Evolutionary conservation across 2,329 filamentous ascomycete species (phyloP), one percentile per base, ranked within the genome.

Genomic region (Calonectria hawksworthii): DNA sequence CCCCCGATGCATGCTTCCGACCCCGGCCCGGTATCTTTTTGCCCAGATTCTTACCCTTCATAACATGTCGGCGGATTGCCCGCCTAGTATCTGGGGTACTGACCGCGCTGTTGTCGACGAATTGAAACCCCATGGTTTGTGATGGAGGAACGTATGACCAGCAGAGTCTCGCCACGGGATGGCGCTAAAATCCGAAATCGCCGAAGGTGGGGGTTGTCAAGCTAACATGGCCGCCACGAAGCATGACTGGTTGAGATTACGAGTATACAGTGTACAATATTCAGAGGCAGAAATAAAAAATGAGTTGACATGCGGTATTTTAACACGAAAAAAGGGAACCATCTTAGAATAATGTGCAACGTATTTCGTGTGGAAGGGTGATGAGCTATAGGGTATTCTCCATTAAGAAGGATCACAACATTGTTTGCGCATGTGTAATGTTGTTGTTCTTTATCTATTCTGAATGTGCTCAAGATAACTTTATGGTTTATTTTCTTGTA

Each of bases 31-130:
- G 64, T 30, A 80, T 77, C 34, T 38, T 79, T 10, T 72, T 78
- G 1, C 78, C 78, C 23, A 75, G 34, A 50, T 80, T 80, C 61
- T 75, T 79, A 30, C 77, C 77, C 66, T 78, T 79, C 77, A 80
- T 80, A 8, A 80, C 78, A 78, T 79, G 77, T 21, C 78, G 73
- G 23, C 78, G 78, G 54, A 80, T 80, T 0, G 72, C 71, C 52
- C 70, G 74, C 5, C 77, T 75, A 2, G 74, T 52, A n/a, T 67
- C 56, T 14, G 75, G 67, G 4, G 50, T 70, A 11, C 63, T 61
- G 30, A 54, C 26, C 3, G 68, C 67, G 4, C 70, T 73, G 50
- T 72, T 68, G 18, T 78, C 75, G 54, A 80, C 70, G 56, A 80
- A 80, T 14, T 78, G 75, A 41, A 80, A 80, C 13, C 61, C 72